A percentile compares a stretch with the other conserved stretches of the same genome.
Conservation (phyloP, 1,284 basidiomycete species). For the Leccinum subatratum region DNA sequence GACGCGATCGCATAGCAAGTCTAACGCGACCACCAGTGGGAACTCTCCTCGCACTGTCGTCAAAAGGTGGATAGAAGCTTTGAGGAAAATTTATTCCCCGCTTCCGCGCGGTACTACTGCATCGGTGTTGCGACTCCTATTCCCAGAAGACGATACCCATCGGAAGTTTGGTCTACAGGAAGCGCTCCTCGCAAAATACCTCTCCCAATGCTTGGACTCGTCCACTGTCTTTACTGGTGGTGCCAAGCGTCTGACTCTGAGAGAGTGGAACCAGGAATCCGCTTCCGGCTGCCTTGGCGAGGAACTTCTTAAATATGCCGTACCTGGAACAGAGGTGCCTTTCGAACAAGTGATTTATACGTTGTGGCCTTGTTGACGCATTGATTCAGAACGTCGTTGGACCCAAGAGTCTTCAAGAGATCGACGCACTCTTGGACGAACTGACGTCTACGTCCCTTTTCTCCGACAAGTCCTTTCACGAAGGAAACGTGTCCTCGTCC, state of each 20-base stretch:
- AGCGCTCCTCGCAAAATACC: conserved; percentile 49
- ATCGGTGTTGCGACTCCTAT: conserved; percentile 67
- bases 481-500: conserved; percentile 19
- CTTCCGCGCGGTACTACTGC: conserved; percentile 47
- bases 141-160: conserved; percentile 70
- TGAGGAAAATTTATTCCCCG: conserved; percentile 42
- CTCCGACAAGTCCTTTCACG: conserved; percentile 40
- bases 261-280: conserved; percentile 46
- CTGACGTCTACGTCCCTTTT: conserved; percentile 64
- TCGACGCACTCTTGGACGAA: conserved; percentile 67
- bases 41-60: conserved; percentile 40
- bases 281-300: conserved; percentile 66
- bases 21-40: conserved; percentile 12
- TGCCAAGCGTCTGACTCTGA: conserved; percentile 32
- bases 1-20: conserved; percentile 18
- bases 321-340: conserved; percentile 21
- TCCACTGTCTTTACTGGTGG: conserved; percentile 27
- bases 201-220: conserved; percentile 52
- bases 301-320: conserved; percentile 46
- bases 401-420: conserved; percentile 41
- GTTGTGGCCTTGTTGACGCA: conserved; percentile 10
- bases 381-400: conserved; percentile 27
- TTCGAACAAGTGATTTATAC: background rate
- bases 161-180: conserved; percentile 76
- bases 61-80: conserved; percentile 42